Base-by-base conservation (phyloP, 2,329 filamentous ascomycete species). In the Venturia pyrina region DNA sequence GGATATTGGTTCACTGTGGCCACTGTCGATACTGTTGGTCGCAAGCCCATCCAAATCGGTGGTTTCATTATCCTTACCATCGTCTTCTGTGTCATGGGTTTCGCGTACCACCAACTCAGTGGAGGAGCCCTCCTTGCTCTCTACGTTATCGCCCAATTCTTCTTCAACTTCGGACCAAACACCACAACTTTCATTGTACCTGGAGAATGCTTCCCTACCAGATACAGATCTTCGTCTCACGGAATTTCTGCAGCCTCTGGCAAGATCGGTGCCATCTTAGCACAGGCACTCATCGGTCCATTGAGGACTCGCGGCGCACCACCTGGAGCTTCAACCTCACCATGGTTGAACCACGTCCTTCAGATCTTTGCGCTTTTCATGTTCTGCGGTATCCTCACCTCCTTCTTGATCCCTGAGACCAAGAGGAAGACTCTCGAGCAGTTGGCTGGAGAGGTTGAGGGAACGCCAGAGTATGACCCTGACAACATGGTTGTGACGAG, bases 1-100 rank as follows among this genome's bases (percentile, higher is more conserved):
- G 90, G 90, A 17, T 93, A 93, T 80, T 93, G 89, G 89, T 83
- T 91, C 19, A 90, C 89, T 0, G 89, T 92, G 6, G 86, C 86
- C 15, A 86, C 85, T 0, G 85, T 91, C 66, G 89, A 93, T 76
- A 89, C 83, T 1, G 71, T 92, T 17, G 90, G 89, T 65, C 88
- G 90, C 72, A 92, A 91, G 79, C 85, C 89, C 1, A 91, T 93
- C 66, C 90, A 90, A 77, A 77, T 89, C 65, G 82, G 80, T 67
- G 80, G 80, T 44, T 82, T 82, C 72, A 71, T 72, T 67, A 75
- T 81, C 66, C 73, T 81, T 2, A 81, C 80, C 66, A 74, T 79
- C 67, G 73, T 81, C 68, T 81, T 82, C 76, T 78, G 77, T 71
- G 75, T 81, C 69, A 78, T 81, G 66, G 80, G 80, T 28, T 82